phyloP scores from a whole-genome alignment of 2,329 filamentous ascomycete species.

The Aureobasidium sp. region DNA sequence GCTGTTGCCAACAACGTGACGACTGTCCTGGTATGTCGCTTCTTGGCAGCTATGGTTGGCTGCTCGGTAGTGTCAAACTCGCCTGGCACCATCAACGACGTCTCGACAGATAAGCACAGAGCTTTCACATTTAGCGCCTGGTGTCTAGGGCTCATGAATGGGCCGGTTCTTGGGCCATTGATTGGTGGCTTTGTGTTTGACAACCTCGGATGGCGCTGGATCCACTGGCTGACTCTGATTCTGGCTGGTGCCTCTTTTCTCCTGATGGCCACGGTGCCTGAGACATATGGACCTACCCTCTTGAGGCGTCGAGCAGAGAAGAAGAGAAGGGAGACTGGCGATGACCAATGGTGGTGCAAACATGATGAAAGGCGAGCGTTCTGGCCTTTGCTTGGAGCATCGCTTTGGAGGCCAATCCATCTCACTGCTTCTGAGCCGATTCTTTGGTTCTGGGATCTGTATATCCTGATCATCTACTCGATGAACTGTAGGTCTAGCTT shows the following conservation, averaged over 20 bases:
- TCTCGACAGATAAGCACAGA: slow-evolving; percentile 66
- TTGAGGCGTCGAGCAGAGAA: slow-evolving; percentile 54
- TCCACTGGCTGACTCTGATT: slow-evolving; percentile 29
- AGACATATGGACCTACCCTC: slow-evolving; percentile 49
- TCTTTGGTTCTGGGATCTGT: slow-evolving; percentile 42
- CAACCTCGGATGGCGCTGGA: slow-evolving; percentile 16
- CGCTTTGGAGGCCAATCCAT: slow-evolving; percentile 37
- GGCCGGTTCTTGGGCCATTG: slow-evolving; percentile 9
- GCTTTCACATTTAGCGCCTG: slow-evolving; percentile 72
- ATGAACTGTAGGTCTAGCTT: slow-evolving; percentile 36
- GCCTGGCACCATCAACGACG: slow-evolving; percentile 71
- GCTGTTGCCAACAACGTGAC: not conserved
- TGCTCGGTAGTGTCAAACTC: slow-evolving; percentile 44
- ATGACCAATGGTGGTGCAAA: slow-evolving; percentile 65
- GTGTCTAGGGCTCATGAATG: slow-evolving; percentile 69
- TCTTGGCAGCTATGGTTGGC: slow-evolving; percentile 10
- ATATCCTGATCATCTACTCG: slow-evolving; percentile 42
- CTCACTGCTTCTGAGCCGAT: slow-evolving; percentile 42
- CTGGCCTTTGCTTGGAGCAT: slow-evolving; percentile 28
- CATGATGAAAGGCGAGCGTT: slow-evolving; percentile 59
- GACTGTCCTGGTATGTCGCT: slow-evolving; percentile 1
- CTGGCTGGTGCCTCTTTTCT: slow-evolving; percentile 53
- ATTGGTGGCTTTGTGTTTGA: slow-evolving; percentile 13
- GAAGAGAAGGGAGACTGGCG: slow-evolving; percentile 57
- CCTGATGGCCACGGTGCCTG: slow-evolving; percentile 42